Conservation (phyloP, 108 stramenopile species). For the Asterionellopsis glacialis region DNA sequence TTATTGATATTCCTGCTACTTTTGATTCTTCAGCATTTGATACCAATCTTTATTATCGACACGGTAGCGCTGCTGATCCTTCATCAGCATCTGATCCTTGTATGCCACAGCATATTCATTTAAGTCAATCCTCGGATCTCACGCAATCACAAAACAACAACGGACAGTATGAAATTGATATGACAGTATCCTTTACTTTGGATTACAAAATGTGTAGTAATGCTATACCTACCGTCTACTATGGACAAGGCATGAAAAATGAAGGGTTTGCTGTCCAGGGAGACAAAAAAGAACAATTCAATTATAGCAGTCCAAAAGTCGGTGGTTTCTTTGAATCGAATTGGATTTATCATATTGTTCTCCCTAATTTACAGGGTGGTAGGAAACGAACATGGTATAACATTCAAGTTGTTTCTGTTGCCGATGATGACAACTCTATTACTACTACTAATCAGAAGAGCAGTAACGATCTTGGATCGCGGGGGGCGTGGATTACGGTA, state of each 20-base stretch:
- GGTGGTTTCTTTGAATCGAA: constrained; percentile 23
- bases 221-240: constrained; percentile 13
- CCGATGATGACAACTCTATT: background rate
- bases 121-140: background rate
- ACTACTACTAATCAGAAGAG: constrained; percentile 4
- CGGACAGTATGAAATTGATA: constrained; percentile 11
- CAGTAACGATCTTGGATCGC: no score
- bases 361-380: constrained; percentile 33
- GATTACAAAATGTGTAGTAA: constrained; percentile 7
- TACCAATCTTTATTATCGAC: background rate
- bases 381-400: constrained; percentile 32
- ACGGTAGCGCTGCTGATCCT: background rate
- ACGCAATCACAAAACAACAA: background rate
- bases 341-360: constrained; percentile 37
- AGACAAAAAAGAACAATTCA: constrained; percentile 6
- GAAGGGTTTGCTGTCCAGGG: background rate
- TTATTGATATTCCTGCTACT: background rate
- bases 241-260: constrained; percentile 25
- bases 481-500: no score
- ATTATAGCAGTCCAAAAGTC: constrained; percentile 6
- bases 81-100: background rate
- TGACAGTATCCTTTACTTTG: constrained; percentile 36
- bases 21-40: background rate
- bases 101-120: background rate
- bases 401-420: constrained; percentile 14